Evolutionary conservation across 148 eudicot species (phyloP).

Genomic region (Dianthus caryophyllus): DNA sequence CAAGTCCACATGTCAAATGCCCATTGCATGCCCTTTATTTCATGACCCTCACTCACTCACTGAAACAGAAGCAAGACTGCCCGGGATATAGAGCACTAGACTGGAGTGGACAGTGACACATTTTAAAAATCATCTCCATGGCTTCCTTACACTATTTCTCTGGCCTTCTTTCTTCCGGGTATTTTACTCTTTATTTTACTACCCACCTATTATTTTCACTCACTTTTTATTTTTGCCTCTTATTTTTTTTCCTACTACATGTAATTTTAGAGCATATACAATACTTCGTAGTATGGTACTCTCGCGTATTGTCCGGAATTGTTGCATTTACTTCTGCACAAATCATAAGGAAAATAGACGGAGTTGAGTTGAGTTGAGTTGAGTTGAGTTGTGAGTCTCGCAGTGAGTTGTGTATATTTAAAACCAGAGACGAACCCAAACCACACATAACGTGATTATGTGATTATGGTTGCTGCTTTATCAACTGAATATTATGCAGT

Average conservation of each 20-base stretch:
- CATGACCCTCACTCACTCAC: constrained; percentile 29
- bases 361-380: too few species aligned
- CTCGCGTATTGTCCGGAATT: neutral
- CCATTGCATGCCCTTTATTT: constrained; percentile 46
- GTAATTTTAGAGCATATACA: neutral
- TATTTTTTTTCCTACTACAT: neutral
- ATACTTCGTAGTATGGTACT: too few species aligned
- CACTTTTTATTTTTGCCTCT: neutral
- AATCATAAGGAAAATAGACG: too few species aligned
- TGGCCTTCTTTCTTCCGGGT: constrained; percentile 64
- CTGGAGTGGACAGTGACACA: neutral
- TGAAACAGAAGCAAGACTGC: constrained; percentile 9
- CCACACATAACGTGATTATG: neutral
- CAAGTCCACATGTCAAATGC: constrained; percentile 50
- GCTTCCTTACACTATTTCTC: constrained; percentile 51
- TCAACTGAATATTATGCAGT: neutral
- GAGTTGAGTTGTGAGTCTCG: too few species aligned
- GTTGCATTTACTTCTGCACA: neutral
- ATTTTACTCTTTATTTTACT: neutral
- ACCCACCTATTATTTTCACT: neutral
- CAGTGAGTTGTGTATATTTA: too few species aligned
- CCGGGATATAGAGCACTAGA: constrained; percentile 9
- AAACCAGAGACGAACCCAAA: too few species aligned
- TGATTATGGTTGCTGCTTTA: neutral
- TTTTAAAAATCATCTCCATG: constrained; percentile 30